phyloP scores from a whole-genome alignment of 2,329 filamentous ascomycete species.

The Phyllosticta citriasiana region DNA sequence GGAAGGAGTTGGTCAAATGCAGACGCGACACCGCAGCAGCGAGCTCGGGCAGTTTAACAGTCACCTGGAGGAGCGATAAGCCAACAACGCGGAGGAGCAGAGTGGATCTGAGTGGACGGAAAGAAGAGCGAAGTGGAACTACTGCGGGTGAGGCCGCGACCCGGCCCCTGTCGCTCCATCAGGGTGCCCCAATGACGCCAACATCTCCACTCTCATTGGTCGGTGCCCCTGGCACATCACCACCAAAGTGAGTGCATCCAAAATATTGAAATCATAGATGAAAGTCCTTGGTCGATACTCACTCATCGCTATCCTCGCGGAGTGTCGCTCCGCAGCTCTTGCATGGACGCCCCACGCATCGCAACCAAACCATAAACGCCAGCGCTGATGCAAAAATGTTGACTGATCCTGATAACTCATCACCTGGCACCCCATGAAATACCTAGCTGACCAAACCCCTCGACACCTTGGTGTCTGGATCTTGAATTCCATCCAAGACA shows the following conservation, averaged over 20 bases:
- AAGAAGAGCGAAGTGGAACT: not conserved
- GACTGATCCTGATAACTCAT: not conserved
- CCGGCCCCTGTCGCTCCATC: not conserved
- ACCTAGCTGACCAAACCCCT: not conserved
- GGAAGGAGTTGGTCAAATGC: not conserved
- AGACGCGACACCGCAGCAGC: not conserved
- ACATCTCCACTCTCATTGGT: not conserved
- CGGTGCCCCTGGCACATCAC: not conserved
- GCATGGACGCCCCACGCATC: not conserved
- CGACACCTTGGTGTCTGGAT: not conserved
- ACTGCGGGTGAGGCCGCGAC: not conserved
- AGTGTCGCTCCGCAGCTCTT: not conserved
- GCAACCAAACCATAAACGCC: not conserved
- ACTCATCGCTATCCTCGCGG: not conserved
- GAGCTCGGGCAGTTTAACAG: not conserved
- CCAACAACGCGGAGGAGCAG: not conserved
- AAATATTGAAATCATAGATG: not conserved
- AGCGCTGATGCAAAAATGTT: conserved; percentile 8
- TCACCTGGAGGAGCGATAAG: not conserved
- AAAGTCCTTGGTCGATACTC: not conserved
- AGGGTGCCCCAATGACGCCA: not conserved
- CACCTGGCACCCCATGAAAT: not conserved
- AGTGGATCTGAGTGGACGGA: not conserved
- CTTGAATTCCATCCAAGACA: not conserved
- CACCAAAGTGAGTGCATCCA: not conserved